A percentile compares a stretch with the other conserved stretches of the same genome.
phyloP scores from a whole-genome alignment of 1,284 basidiomycete species.

The Rhodotorula sp. region DNA sequence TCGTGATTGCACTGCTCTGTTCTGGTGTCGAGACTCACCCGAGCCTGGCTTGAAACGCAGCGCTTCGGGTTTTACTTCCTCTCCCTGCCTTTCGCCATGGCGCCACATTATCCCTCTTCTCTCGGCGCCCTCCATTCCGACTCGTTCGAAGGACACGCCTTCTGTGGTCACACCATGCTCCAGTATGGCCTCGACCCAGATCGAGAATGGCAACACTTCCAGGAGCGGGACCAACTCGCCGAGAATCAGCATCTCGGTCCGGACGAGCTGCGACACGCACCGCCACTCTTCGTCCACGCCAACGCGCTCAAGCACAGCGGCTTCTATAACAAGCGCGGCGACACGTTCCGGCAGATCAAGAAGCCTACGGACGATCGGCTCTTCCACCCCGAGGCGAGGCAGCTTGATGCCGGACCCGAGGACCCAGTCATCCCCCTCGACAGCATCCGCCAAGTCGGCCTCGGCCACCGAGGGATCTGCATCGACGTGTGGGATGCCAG shows the following conservation, averaged over 20 bases:
- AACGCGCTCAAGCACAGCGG: constrained; percentile 53
- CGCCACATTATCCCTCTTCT: constrained; percentile 51
- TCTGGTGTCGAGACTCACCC: constrained; percentile 41
- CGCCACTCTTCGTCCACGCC: constrained; percentile 53
- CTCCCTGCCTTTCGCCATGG: constrained; percentile 48
- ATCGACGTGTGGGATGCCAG: constrained; percentile 41
- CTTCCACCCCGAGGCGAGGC: constrained; percentile 15
- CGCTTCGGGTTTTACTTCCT: constrained; percentile 53
- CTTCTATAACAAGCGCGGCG: constrained; percentile 39
- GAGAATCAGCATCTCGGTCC: background rate
- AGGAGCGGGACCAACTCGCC: background rate
- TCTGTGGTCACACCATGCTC: constrained; percentile 54
- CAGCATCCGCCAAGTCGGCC: constrained; percentile 16
- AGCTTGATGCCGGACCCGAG: constrained; percentile 21
- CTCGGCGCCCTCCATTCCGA: constrained; percentile 47
- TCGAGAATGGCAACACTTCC: constrained; percentile 23
- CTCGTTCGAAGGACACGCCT: constrained; percentile 40
- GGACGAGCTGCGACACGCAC: constrained; percentile 42
- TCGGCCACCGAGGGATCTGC: constrained; percentile 37
- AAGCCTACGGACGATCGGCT: constrained; percentile 32
- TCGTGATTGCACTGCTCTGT: background rate
- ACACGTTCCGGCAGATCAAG: constrained; percentile 40
- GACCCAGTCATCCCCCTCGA: background rate
- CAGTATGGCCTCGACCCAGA: constrained; percentile 44
- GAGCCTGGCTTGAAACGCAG: constrained; percentile 29